phyloP scores from a whole-genome alignment of 192 early-diverging fungal species.

The Tieghemiomyces parasiticus region DNA sequence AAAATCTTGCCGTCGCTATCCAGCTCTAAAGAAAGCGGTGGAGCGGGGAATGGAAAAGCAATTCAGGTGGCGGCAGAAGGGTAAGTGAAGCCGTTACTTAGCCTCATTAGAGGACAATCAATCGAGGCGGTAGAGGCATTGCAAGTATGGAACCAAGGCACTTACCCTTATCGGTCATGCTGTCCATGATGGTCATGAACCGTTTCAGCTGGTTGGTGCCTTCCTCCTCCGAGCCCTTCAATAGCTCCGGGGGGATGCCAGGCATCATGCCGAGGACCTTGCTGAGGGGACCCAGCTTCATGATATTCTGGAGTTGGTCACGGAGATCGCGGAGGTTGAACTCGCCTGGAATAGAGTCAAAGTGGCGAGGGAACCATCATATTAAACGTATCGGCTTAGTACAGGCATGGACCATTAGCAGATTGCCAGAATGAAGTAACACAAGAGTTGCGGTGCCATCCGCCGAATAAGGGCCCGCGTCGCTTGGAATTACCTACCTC shows the following conservation, averaged over 20 bases:
- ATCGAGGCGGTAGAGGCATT: neutral
- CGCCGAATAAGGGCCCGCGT: too few species aligned
- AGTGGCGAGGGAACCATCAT: too few species aligned
- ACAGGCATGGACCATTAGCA: too few species aligned
- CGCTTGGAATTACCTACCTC: too few species aligned
- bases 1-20: slow-evolving; percentile 81
- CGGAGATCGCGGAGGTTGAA: slow-evolving; percentile 91
- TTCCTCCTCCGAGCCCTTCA: slow-evolving; percentile 43
- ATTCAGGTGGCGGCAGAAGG: neutral
- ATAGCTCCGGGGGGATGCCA: slow-evolving; percentile 44
- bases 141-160: neutral
- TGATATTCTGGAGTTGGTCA: slow-evolving; percentile 80
- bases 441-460: neutral
- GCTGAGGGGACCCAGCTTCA: slow-evolving; percentile 80
- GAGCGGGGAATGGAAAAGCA: neutral
- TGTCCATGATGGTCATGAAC: slow-evolving; percentile 89
- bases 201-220: slow-evolving; percentile 41
- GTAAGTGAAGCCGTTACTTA: neutral
- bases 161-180: slow-evolving; percentile 66
- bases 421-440: too few species aligned
- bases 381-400: neutral
- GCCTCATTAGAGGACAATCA: too few species aligned
- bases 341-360: slow-evolving; percentile 32
- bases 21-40: slow-evolving; percentile 35
- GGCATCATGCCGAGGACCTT: slow-evolving; percentile 85